Conservation (phyloP, 306 rosid genomes). For the Vicia villosa region DNA sequence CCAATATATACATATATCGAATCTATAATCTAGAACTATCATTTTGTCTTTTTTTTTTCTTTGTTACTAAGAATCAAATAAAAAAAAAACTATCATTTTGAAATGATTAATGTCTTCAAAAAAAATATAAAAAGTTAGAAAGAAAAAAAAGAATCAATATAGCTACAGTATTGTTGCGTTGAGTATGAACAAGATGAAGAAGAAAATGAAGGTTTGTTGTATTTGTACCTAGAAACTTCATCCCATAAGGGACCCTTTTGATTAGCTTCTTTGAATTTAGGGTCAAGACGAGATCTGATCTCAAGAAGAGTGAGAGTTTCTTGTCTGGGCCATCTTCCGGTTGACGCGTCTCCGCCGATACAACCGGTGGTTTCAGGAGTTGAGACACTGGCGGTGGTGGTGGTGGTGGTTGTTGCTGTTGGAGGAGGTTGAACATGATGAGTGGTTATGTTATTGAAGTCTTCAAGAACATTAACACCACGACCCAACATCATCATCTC, state of each 20-base stretch:
- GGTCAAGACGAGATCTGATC: slow-evolving; percentile 89
- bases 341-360: slow-evolving; percentile 55
- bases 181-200: background rate
- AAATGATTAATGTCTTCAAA: background rate
- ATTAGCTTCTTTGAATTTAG: slow-evolving; percentile 93
- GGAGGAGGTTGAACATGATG: background rate
- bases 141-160: background rate
- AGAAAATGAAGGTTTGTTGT: background rate
- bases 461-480: background rate
- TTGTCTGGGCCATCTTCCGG: slow-evolving; percentile 91
- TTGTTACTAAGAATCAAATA: background rate
- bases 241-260: slow-evolving; percentile 99
- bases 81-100: background rate
- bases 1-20: background rate
- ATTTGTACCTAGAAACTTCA: slow-evolving; percentile 70
- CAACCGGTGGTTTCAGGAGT: slow-evolving; percentile 42
- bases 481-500: slow-evolving; percentile 62
- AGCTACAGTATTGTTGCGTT: background rate
- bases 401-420: background rate
- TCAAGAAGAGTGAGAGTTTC: slow-evolving; percentile 97
- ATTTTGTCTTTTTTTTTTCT: background rate
- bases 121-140: background rate
- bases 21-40: slow-evolving; percentile 1
- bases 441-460: background rate
- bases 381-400: slow-evolving; percentile 1